Evolutionary conservation across 148 eudicot species (phyloP), one percentile per base, ranked within the genome.

Genomic region (Suaeda aralocaspica): DNA sequence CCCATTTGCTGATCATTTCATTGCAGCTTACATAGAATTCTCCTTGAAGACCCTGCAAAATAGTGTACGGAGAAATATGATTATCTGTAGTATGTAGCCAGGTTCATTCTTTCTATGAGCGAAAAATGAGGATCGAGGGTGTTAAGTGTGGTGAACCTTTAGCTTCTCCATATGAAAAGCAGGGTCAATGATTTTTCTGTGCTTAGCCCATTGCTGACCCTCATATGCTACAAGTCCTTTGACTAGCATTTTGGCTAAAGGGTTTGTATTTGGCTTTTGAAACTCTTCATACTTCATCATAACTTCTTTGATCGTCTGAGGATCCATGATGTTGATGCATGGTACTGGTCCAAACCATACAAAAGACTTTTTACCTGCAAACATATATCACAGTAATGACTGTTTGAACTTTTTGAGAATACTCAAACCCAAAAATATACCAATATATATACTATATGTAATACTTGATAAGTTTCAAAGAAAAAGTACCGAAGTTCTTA

Each of bases 321-420:
- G 78, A 2, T 80, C 80, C 75, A 73, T 77, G 61, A 80, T 77
- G 48, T 63, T 76, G 33, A 80, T 57, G 59, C 76, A 58, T 26
- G 83, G 83, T 33, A 65, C 57, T 19, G 80, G 78, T 4, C 83
- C 83, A 33, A 72, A 66, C 83, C 83, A 80, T 28, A 73, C 46
- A 53, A 80, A 80, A n/a, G 78, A 73, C 22, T 69, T 73, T 51
- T 80, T 80, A 46, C 83, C 83, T 76, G 65, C 68, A 71, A 60
- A 36, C 22, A 39, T 36, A 14, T 8, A 28, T 9, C 64, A 5
- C 11, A 44, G 24, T 44, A 58, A 45, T 33, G 51, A 28, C 2
- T 45, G 26, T 34, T 44, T 31, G 59, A 36, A 66, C 13, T 30
- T n/a, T 67, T 25, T 67, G 33, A 41, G 18, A 16, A 19, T 3